A percentile compares a stretch with the other conserved stretches of the same genome.
Conservation (phyloP, 441 rosid species). For the Jatropha podagrica region DNA sequence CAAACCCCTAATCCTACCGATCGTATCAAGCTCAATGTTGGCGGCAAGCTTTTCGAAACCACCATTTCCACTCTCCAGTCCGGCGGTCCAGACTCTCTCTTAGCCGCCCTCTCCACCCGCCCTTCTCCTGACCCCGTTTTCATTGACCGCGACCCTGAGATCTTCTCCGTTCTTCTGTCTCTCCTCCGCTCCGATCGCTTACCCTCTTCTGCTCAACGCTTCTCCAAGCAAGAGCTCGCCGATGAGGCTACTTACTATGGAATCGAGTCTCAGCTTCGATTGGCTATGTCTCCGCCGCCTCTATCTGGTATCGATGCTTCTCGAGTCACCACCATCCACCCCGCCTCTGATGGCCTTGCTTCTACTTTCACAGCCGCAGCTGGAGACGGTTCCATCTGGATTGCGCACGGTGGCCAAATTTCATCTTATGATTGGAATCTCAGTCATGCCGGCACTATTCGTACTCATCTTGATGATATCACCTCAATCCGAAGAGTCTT, state of each 20-base stretch:
- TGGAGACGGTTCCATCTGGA: slow-evolving; percentile 72
- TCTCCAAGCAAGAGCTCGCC: slow-evolving; percentile 80
- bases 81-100: slow-evolving; percentile 80
- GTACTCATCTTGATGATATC: slow-evolving; percentile 75
- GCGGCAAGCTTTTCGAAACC: slow-evolving; percentile 81
- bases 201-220: slow-evolving; percentile 59
- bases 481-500: slow-evolving; percentile 62
- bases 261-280: slow-evolving; percentile 59
- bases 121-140: slow-evolving; percentile 50
- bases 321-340: slow-evolving; percentile 50
- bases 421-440: slow-evolving; percentile 80
- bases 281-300: slow-evolving; percentile 65
- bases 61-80: slow-evolving; percentile 66
- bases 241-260: slow-evolving; percentile 92
- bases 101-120: slow-evolving; percentile 64
- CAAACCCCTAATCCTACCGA: slow-evolving; percentile 21
- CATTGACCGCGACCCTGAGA: slow-evolving; percentile 91
- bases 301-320: slow-evolving; percentile 77
- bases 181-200: slow-evolving; percentile 73
- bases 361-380: slow-evolving; percentile 61
- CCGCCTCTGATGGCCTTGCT: slow-evolving; percentile 63
- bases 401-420: slow-evolving; percentile 90
- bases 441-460: slow-evolving; percentile 53
- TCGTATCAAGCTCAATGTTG: slow-evolving; percentile 84
- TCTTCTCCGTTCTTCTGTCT: slow-evolving; percentile 80